phyloP scores from a whole-genome alignment of 495 filamentous ascomycete species.

The Aspergillus nidulans region DNA sequence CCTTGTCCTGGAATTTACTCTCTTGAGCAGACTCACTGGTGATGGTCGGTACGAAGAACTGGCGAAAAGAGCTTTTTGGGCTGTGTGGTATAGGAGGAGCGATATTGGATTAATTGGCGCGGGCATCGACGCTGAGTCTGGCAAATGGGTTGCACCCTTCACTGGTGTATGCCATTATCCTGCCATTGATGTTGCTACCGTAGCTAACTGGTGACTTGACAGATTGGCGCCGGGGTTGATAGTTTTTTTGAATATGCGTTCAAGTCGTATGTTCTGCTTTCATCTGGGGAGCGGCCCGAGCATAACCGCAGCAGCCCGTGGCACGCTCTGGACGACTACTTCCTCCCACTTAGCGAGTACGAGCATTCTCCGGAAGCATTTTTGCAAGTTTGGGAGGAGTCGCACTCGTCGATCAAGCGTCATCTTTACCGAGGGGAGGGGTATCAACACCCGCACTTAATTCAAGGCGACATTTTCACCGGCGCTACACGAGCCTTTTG shows the following conservation, averaged over 20 bases:
- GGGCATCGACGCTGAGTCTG: conserved; percentile 87
- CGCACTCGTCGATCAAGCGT: conserved; percentile 78
- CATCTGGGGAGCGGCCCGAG: conserved; percentile 47
- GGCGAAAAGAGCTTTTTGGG: conserved; percentile 91
- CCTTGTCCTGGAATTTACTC: conserved; percentile 87
- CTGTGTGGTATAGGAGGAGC: conserved; percentile 84
- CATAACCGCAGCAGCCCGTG: conserved; percentile 34
- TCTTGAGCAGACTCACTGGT: conserved; percentile 81
- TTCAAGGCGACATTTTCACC: conserved; percentile 83
- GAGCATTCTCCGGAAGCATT: conserved; percentile 74
- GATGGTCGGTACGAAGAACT: conserved; percentile 81
- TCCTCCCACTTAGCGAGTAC: conserved; percentile 54
- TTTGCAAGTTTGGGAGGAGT: conserved; percentile 77
- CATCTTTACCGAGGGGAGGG: conserved; percentile 64
- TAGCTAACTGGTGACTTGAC: conserved; percentile 10
- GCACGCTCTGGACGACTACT: conserved; percentile 40
- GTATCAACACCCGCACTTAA: conserved; percentile 84
- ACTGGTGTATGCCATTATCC: conserved; percentile 54
- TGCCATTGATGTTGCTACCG: not conserved
- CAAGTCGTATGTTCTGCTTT: conserved; percentile 87
- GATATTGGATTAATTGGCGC: conserved; percentile 83
- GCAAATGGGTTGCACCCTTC: conserved; percentile 81
- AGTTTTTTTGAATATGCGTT: conserved; percentile 98
- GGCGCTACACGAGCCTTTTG: conserved; percentile 79
- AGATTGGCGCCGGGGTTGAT: conserved; percentile 91